These are phyloP conservation scores for Boletus coccyginus DNA, from an alignment of 768 basidiomycete species.

Conservation along the genomic window DNA sequence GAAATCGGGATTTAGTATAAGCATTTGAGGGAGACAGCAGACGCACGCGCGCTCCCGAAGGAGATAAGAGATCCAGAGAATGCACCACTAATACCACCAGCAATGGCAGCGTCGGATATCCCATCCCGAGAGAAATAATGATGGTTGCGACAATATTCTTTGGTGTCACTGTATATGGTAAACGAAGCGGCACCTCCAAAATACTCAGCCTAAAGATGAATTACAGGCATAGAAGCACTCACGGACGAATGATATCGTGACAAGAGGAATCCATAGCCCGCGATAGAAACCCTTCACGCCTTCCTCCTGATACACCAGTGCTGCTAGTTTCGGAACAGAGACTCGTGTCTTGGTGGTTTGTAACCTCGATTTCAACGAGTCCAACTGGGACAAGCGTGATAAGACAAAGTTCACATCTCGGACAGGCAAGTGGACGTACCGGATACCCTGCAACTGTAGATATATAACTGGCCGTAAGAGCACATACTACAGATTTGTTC, in stretches of 20 bases:
- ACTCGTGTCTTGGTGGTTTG: conserved; percentile 79
- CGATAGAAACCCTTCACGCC: conserved; percentile 89
- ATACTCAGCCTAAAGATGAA: conserved; percentile 4
- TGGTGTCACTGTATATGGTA: conserved; percentile 85
- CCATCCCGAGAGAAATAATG: conserved; percentile 56
- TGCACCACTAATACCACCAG: conserved; percentile 82
- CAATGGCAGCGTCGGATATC: conserved; percentile 67
- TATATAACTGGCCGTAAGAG: conserved; percentile 86
- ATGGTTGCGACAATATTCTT: conserved; percentile 64
- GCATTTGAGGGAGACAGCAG: neutral
- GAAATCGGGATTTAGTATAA: conserved; percentile 17
- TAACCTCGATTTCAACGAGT: conserved; percentile 90
- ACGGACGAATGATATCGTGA: conserved; percentile 97
- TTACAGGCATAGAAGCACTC: conserved; percentile 37
- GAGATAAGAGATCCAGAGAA: conserved; percentile 88
- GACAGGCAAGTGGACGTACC: conserved; percentile 33
- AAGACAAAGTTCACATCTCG: neutral
- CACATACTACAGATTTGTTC: conserved; percentile 87
- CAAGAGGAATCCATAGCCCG: conserved; percentile 86
- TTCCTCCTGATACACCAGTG: conserved; percentile 77
- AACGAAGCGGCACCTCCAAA: conserved; percentile 80
- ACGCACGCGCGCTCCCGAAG: conserved; percentile 85
- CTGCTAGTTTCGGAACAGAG: conserved; percentile 69
- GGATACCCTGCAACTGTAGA: conserved; percentile 94
- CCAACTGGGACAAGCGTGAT: conserved; percentile 53